These are phyloP conservation scores for Chaetomium globosum DNA, from an alignment of 2,329 filamentous ascomycete genomes.

Conservation along the genomic window DNA sequence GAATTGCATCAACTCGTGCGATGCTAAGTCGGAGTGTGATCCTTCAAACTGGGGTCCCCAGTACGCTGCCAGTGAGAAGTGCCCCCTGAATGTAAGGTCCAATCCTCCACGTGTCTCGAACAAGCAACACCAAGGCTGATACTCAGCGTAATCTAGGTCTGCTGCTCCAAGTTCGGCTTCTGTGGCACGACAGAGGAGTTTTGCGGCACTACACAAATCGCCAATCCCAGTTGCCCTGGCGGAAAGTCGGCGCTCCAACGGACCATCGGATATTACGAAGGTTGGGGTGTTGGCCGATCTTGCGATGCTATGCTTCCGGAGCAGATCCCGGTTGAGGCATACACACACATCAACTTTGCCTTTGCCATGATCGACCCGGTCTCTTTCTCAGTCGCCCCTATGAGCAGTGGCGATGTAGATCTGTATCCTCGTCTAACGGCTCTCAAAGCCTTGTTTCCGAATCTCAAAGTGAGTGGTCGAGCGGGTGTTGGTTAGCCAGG, in stretches of 20 bases:
- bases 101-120: too few species aligned
- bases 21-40: conserved; percentile 18
- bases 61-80: conserved; percentile 15
- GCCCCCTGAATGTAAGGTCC: conserved; percentile 12
- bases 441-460: conserved; percentile 4
- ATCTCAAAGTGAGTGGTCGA: conserved; percentile 3
- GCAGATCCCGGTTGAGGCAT: conserved; percentile 5
- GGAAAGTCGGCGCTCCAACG: conserved; percentile 9
- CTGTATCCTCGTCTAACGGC: conserved; percentile 6
- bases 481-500: too few species aligned
- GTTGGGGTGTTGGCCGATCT: conserved; percentile 2
- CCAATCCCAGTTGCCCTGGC: conserved; percentile 11
- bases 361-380: conserved; percentile 16
- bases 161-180: conserved; percentile 15
- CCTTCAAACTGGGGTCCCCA: conserved; percentile 15
- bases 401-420: conserved; percentile 6
- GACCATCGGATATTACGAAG: conserved; percentile 19
- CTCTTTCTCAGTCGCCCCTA: conserved; percentile 6
- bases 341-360: conserved; percentile 16
- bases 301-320: conserved; percentile 14
- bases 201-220: conserved; percentile 8
- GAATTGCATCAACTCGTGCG: conserved; percentile 17
- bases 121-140: not conserved
- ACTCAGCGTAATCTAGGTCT: conserved; percentile 3
- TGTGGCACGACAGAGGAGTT: conserved; percentile 16